These are phyloP conservation scores for Hapsidospora chrysogenum DNA, from an alignment of 495 filamentous ascomycete species.

Conservation along the genomic window DNA sequence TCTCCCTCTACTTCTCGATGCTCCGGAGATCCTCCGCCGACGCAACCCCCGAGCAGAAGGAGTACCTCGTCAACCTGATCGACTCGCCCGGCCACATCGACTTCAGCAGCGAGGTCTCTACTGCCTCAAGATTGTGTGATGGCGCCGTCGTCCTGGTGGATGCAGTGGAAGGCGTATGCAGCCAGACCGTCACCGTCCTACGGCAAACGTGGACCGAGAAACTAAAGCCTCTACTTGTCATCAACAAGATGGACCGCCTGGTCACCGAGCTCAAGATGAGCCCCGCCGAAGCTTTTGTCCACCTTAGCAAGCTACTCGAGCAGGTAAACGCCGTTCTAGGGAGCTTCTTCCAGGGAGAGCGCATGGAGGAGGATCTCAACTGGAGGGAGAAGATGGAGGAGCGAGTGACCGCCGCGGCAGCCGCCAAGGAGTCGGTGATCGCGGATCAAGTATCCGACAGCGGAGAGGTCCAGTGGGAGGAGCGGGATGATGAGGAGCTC, in stretches of 20 bases:
- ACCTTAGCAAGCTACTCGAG: conserved; percentile 78
- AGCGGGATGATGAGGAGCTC: conserved; percentile 89
- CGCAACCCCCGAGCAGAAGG: conserved; percentile 50
- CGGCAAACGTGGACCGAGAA: conserved; percentile 94
- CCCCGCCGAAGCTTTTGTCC: conserved; percentile 72
- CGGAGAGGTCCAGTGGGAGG: conserved; percentile 58
- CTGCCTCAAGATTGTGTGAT: conserved; percentile 85
- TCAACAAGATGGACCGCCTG: conserved; percentile 96
- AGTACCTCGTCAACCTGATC: conserved; percentile 95
- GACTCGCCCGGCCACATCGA: conserved; percentile 98
- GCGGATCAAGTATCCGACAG: conserved; percentile 27
- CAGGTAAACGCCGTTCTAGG: conserved; percentile 96
- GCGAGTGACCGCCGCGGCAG: conserved; percentile 42
- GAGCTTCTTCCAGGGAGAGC: conserved; percentile 92
- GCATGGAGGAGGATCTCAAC: conserved; percentile 96
- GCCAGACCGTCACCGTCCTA: conserved; percentile 93
- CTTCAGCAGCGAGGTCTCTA: conserved; percentile 96
- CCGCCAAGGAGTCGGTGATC: conserved; percentile 27
- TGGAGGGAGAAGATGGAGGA: conserved; percentile 92
- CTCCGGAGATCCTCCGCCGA: conserved; percentile 49
- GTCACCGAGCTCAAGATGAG: conserved; percentile 89
- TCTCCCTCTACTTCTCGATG: conserved; percentile 93
- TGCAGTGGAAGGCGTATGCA: conserved; percentile 94
- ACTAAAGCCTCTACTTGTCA: conserved; percentile 81
- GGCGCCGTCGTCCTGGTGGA: conserved; percentile 93